Conservation (phyloP, 2,329 filamentous ascomycete species). For the Elsinoe australis region DNA sequence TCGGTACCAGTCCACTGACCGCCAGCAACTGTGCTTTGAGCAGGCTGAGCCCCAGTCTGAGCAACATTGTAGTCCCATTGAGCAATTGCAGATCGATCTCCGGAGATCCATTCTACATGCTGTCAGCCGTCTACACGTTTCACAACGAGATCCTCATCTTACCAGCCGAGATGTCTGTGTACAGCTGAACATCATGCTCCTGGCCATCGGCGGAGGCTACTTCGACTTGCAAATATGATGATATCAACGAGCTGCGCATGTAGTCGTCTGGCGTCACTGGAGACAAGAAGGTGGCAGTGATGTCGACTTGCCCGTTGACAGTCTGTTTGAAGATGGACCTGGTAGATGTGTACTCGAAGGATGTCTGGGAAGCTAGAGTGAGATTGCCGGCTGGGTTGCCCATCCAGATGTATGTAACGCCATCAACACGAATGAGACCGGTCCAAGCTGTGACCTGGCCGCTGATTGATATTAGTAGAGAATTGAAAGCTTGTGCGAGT, state of each 20-base stretch:
- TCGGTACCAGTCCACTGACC: not conserved
- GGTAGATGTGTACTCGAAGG: constrained; percentile 64
- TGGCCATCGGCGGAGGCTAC: constrained; percentile 56
- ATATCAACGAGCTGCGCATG: constrained; percentile 59
- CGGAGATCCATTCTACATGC: constrained; percentile 60
- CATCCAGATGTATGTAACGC: constrained; percentile 59
- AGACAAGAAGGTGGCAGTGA: constrained; percentile 64
- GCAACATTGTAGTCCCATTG: constrained; percentile 53
- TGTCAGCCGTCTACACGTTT: not conserved
- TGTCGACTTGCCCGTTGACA: constrained; percentile 51
- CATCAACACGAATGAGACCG: constrained; percentile 58
- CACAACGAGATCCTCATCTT: constrained; percentile 25
- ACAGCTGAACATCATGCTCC: constrained; percentile 59
- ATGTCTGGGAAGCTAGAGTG: constrained; percentile 50
- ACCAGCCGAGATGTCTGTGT: constrained; percentile 66
- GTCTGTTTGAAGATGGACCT: constrained; percentile 62
- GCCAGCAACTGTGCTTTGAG: not conserved
- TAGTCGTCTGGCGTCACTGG: constrained; percentile 61
- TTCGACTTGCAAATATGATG: constrained; percentile 61
- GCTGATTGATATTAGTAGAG: constrained; percentile 14
- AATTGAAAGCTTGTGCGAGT: not conserved
- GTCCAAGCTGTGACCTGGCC: constrained; percentile 22
- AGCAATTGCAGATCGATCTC: constrained; percentile 49
- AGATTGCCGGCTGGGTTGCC: constrained; percentile 44
- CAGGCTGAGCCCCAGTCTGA: constrained; percentile 14